phyloP scores from a whole-genome alignment of 495 filamentous ascomycete genomes.

The Cetradonia linearis region DNA sequence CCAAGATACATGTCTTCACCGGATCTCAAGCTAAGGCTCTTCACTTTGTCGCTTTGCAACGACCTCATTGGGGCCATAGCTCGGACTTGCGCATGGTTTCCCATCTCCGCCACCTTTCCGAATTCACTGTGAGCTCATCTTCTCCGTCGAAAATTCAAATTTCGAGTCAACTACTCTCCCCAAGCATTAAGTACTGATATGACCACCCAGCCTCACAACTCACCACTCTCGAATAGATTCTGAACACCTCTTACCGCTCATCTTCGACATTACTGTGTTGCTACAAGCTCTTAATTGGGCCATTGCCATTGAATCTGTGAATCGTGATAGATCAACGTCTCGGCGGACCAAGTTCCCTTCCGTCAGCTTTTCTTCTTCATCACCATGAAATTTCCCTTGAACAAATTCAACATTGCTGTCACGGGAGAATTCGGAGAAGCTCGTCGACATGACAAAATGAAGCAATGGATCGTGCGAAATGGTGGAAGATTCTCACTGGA shows the following conservation, averaged over 20 bases:
- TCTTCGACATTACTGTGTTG: background rate
- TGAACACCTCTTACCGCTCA: background rate
- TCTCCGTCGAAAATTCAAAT: background rate
- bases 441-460: conserved; percentile 34
- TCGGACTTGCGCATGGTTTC: background rate
- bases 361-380: background rate
- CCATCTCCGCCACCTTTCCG: background rate
- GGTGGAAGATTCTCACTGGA: conserved; percentile 39
- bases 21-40: background rate
- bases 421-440: conserved; percentile 37
- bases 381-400: conserved; percentile 22
- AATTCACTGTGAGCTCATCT: background rate
- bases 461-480: conserved; percentile 44
- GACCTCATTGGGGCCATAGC: background rate
- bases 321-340: background rate
- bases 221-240: background rate
- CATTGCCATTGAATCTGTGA: background rate
- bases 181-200: background rate
- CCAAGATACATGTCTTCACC: background rate
- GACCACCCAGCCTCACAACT: background rate
- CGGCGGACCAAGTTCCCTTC: background rate
- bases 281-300: background rate
- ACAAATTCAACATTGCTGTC: conserved; percentile 27
- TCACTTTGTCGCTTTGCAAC: background rate
- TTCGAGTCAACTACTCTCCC: background rate